These are phyloP conservation scores for Astrothelium subdiscretum DNA, from an alignment of 495 filamentous ascomycete genomes.

Conservation along the genomic window DNA sequence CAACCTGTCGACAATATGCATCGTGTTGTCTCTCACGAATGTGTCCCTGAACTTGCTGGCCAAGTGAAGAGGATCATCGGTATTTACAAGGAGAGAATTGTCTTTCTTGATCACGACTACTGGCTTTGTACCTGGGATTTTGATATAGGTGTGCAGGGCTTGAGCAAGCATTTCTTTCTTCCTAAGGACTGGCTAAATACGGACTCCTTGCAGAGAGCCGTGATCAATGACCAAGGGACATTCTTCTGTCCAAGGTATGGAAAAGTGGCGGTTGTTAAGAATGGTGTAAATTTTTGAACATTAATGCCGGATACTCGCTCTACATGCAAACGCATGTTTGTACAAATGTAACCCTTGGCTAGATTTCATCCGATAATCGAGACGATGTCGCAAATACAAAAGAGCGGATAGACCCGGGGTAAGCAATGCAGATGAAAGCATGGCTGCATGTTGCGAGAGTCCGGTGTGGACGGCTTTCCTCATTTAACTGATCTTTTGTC, in stretches of 20 bases:
- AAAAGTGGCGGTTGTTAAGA: conserved; percentile 8
- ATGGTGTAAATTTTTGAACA: background rate
- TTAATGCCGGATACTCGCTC: background rate
- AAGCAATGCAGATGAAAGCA: too few relatives aligned
- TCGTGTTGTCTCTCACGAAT: background rate
- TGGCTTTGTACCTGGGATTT: background rate
- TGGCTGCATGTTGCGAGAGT: too few relatives aligned
- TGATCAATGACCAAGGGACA: conserved; percentile 10
- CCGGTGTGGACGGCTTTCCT: too few relatives aligned
- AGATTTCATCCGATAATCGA: too few relatives aligned
- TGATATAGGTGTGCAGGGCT: background rate
- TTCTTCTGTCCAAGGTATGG: conserved; percentile 9
- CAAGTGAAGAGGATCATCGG: background rate
- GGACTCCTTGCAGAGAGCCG: conserved; percentile 4
- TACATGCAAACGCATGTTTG: background rate
- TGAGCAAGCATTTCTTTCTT: conserved; percentile 13
- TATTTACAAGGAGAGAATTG: background rate
- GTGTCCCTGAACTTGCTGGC: background rate
- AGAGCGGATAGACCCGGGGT: too few relatives aligned
- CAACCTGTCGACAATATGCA: background rate
- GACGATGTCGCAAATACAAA: too few relatives aligned
- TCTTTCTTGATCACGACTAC: background rate
- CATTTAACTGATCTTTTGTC: too few relatives aligned
- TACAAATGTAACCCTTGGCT: too few relatives aligned
- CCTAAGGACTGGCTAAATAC: conserved; percentile 17